Conservation (phyloP, 495 filamentous ascomycete genomes). For the Bryoglossum gracile region DNA sequence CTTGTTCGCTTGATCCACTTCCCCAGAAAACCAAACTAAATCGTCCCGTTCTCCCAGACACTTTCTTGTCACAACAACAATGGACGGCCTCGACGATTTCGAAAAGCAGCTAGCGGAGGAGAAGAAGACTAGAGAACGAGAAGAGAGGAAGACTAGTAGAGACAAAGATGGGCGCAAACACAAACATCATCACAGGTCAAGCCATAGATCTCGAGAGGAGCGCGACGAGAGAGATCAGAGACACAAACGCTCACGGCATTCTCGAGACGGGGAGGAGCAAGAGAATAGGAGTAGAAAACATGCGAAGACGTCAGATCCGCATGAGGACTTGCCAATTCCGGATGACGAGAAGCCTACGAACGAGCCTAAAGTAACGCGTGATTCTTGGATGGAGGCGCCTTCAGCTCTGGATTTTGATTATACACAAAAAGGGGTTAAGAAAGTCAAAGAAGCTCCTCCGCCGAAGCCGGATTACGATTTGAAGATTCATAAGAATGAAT, state of each 20-base stretch:
- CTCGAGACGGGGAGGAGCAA: slow-evolving; percentile 34
- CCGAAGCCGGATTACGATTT: slow-evolving; percentile 62
- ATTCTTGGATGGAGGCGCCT: slow-evolving; percentile 93
- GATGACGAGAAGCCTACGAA: slow-evolving; percentile 35
- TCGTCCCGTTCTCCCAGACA: slow-evolving; percentile 5
- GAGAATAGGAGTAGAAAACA: slow-evolving; percentile 27
- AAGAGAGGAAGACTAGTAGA: slow-evolving; percentile 34
- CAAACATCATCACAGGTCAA: slow-evolving; percentile 33
- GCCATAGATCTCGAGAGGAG: slow-evolving; percentile 27
- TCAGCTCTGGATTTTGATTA: slow-evolving; percentile 78
- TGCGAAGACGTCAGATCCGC: slow-evolving; percentile 38
- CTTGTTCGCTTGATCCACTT: slow-evolving; percentile 11
- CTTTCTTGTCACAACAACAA: slow-evolving; percentile 7
- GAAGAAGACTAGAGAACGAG: slow-evolving; percentile 39
- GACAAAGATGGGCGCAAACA: slow-evolving; percentile 38
- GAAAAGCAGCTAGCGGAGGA: slow-evolving; percentile 48
- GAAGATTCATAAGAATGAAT: slow-evolving; percentile 71
- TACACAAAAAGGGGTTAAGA: slow-evolving; percentile 57
- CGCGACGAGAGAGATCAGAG: slow-evolving; percentile 32
- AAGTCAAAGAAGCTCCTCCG: slow-evolving; percentile 38
- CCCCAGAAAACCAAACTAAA: not conserved
- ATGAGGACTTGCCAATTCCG: slow-evolving; percentile 39
- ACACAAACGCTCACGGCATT: slow-evolving; percentile 37
- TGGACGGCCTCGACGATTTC: slow-evolving; percentile 28
- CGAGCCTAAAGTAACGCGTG: slow-evolving; percentile 43